A percentile compares a stretch with the other conserved stretches of the same genome.
These are phyloP conservation scores for Parasarocladium wereldwijsianum DNA, from an alignment of 2,329 filamentous ascomycete species.

Conservation along the genomic window DNA sequence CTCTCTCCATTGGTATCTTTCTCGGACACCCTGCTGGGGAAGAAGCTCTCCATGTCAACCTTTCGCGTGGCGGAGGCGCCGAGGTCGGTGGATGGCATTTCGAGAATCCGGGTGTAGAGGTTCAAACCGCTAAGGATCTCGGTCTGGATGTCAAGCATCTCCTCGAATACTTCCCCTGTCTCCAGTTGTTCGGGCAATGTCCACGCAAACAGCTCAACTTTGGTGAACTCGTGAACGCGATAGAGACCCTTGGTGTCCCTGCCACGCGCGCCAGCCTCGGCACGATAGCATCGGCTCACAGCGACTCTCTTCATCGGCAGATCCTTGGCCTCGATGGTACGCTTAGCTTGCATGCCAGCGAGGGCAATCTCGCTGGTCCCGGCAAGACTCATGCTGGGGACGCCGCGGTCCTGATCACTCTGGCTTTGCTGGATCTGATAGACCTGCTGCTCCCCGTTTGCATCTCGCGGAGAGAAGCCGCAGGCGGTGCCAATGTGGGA, in stretches of 20 bases:
- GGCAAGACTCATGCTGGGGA: constrained; percentile 60
- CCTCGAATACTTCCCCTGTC: constrained; percentile 53
- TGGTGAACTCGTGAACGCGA: constrained; percentile 95
- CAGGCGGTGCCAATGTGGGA: constrained; percentile 80
- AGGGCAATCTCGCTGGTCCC: constrained; percentile 93
- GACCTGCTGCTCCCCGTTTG: constrained; percentile 81
- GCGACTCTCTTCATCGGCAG: constrained; percentile 72
- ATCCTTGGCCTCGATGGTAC: constrained; percentile 45
- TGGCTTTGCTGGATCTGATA: constrained; percentile 60
- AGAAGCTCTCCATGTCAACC: constrained; percentile 85
- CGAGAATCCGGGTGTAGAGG: constrained; percentile 74
- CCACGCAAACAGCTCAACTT: constrained; percentile 97
- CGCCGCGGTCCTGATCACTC: constrained; percentile 43
- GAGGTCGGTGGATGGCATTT: constrained; percentile 82
- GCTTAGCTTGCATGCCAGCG: constrained; percentile 74
- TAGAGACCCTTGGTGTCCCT: constrained; percentile 89
- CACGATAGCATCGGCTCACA: constrained; percentile 84
- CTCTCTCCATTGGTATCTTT: constrained; percentile 16
- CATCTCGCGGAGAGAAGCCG: constrained; percentile 86
- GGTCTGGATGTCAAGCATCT: constrained; percentile 76
- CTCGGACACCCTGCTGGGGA: constrained; percentile 55
- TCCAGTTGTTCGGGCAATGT: constrained; percentile 39
- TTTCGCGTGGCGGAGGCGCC: constrained; percentile 81
- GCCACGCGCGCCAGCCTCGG: constrained; percentile 82
- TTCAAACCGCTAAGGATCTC: constrained; percentile 66